phyloP scores from a whole-genome alignment of 768 basidiomycete species.

The Boletus vinaceobasis region DNA sequence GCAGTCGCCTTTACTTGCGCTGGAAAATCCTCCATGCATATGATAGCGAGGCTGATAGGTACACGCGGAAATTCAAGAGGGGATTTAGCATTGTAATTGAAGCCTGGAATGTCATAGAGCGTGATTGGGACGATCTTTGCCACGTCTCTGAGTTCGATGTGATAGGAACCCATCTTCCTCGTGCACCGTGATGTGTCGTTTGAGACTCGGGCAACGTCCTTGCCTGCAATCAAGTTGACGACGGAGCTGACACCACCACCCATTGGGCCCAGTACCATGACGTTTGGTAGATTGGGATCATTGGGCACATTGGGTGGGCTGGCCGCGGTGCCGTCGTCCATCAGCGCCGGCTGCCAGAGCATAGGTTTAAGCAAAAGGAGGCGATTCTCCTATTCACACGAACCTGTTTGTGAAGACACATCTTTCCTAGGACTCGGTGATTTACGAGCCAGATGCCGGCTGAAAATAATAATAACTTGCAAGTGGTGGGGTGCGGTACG shows the following conservation, averaged over 20 bases:
- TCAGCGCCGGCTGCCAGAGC: slow-evolving; percentile 5
- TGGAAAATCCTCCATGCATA: slow-evolving; percentile 21
- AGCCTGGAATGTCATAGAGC: slow-evolving; percentile 25
- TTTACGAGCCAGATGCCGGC: neutral
- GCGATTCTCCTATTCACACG: neutral
- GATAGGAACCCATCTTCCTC: slow-evolving; percentile 11
- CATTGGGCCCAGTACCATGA: slow-evolving; percentile 25
- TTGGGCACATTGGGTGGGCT: neutral
- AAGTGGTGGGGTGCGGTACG: neutral
- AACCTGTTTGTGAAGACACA: slow-evolving; percentile 21
- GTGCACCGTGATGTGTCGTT: slow-evolving; percentile 19
- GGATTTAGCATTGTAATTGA: slow-evolving; percentile 17
- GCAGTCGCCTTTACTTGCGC: slow-evolving; percentile 19
- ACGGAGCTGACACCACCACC: slow-evolving; percentile 29
- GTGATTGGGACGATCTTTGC: slow-evolving; percentile 10
- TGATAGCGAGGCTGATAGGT: slow-evolving; percentile 20
- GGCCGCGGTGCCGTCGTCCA: neutral
- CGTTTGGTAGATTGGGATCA: slow-evolving; percentile 13
- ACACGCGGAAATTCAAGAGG: slow-evolving; percentile 19
- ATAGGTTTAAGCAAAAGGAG: slow-evolving; percentile 4
- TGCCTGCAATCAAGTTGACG: slow-evolving; percentile 30
- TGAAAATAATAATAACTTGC: neutral
- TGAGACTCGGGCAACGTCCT: slow-evolving; percentile 18
- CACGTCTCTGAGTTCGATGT: slow-evolving; percentile 11
- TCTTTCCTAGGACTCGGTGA: neutral